A percentile compares a stretch with the other conserved stretches of the same genome.
phyloP scores from a whole-genome alignment of 140 eudicot species.

The Flaveria floridana region DNA sequence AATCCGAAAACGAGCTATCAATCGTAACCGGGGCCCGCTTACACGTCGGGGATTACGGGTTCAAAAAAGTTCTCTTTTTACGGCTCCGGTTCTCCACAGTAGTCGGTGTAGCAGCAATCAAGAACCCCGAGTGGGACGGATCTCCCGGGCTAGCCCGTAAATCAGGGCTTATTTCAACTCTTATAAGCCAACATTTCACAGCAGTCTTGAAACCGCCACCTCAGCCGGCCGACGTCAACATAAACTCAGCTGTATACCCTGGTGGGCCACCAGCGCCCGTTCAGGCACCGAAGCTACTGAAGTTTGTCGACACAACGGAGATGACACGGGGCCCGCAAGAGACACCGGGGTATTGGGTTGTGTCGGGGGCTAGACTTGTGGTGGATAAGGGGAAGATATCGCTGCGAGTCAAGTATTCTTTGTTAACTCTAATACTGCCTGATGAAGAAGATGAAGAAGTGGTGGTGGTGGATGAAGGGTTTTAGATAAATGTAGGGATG shows the following conservation, averaged over 20 bases:
- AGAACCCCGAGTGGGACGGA: slow-evolving; percentile 95
- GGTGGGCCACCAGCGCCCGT: slow-evolving; percentile 91
- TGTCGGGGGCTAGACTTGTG: slow-evolving; percentile 46
- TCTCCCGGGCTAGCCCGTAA: slow-evolving; percentile 89
- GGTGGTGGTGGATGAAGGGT: background rate
- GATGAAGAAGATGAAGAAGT: slow-evolving; percentile 82
- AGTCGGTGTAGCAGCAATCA: slow-evolving; percentile 59
- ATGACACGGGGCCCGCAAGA: slow-evolving; percentile 74
- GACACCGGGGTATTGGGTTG: slow-evolving; percentile 49
- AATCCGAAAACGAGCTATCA: slow-evolving; percentile 77
- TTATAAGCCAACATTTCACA: slow-evolving; percentile 88
- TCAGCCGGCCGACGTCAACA: slow-evolving; percentile 82
- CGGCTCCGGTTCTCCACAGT: slow-evolving; percentile 85
- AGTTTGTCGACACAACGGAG: slow-evolving; percentile 90
- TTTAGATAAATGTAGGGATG: background rate
- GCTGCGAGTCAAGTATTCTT: slow-evolving; percentile 74
- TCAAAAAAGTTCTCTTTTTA: slow-evolving; percentile 79
- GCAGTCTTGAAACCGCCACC: slow-evolving; percentile 72
- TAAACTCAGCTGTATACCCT: slow-evolving; percentile 91
- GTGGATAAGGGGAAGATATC: slow-evolving; percentile 79
- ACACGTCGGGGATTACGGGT: slow-evolving; percentile 83
- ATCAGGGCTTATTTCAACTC: slow-evolving; percentile 91
- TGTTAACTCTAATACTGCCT: slow-evolving; percentile 66
- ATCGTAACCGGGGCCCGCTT: slow-evolving; percentile 89
- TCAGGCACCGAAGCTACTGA: slow-evolving; percentile 79